phyloP scores from a whole-genome alignment of 441 rosid species.

The Isatis lusitanica region DNA sequence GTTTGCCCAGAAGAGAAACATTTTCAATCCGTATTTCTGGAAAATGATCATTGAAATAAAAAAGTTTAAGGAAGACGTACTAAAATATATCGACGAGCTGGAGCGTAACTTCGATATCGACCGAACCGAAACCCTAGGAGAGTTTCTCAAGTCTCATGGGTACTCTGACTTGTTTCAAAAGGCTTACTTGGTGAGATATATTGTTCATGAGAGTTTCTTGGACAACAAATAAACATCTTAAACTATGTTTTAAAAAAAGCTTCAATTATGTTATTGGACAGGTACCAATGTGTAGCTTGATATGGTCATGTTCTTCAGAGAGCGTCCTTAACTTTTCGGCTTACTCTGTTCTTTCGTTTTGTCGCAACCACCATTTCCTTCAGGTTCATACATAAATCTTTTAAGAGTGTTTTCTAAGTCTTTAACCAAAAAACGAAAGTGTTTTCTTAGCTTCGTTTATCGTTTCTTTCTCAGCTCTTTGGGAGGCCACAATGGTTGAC shows the following conservation, averaged over 20 bases:
- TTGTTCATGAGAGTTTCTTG: not conserved
- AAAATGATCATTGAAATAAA: slow-evolving; percentile 61
- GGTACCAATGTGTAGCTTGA: slow-evolving; percentile 87
- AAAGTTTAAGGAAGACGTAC: slow-evolving; percentile 65
- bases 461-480: slow-evolving; percentile 49
- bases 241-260: not conserved
- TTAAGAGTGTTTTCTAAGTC: too few species aligned
- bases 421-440: not conserved
- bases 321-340: slow-evolving; percentile 83
- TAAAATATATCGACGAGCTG: slow-evolving; percentile 58
- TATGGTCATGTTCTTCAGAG: slow-evolving; percentile 87
- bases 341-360: slow-evolving; percentile 84
- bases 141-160: slow-evolving; percentile 53
- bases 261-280: not conserved
- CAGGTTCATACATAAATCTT: slow-evolving; percentile 51
- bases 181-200: slow-evolving; percentile 71
- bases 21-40: slow-evolving; percentile 67
- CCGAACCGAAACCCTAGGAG: slow-evolving; percentile 60
- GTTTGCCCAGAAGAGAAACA: slow-evolving; percentile 69
- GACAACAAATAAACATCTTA: not conserved
- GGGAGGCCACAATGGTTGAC: slow-evolving; percentile 94
- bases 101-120: slow-evolving; percentile 56
- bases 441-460: not conserved
- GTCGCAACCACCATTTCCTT: slow-evolving; percentile 83
- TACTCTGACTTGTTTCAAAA: slow-evolving; percentile 75